phyloP scores from a whole-genome alignment of 208 protist genomes.

The Naegleria fowleri region DNA sequence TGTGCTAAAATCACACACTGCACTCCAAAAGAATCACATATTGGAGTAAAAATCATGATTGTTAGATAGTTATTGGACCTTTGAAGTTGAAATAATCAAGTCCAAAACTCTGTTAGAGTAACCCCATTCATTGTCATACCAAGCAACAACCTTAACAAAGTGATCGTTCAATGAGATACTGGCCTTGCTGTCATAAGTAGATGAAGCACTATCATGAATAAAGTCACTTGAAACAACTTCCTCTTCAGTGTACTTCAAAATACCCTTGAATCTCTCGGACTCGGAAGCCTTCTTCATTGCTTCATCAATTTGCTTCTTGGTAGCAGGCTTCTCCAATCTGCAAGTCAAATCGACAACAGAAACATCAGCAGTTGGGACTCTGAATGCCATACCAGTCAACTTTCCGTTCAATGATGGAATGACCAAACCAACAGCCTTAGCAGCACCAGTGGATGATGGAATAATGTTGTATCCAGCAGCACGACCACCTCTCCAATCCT shows the following conservation, averaged over 20 bases:
- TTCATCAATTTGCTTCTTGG: constrained; percentile 91
- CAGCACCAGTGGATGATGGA: constrained; percentile 95
- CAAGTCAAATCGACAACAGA: constrained; percentile 97
- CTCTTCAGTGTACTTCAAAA: constrained; percentile 96
- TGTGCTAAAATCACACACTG: too few relatives aligned
- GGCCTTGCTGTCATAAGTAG: constrained; percentile 96
- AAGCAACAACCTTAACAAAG: constrained; percentile 98
- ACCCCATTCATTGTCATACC: constrained; percentile 99
- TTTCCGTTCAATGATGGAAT: constrained; percentile 78
- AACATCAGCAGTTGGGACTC: constrained; percentile 95
- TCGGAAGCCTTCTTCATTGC: constrained; percentile 81
- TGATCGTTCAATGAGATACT: constrained; percentile 88
- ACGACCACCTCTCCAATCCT: constrained; percentile 96
- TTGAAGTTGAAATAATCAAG: constrained; percentile 70
- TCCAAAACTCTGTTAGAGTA: constrained; percentile 97
- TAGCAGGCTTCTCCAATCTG: constrained; percentile 74
- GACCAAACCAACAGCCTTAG: constrained; percentile 95
- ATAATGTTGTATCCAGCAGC: constrained; percentile 95
- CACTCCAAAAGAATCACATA: not conserved
- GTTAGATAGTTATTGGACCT: not conserved
- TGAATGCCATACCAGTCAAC: constrained; percentile 95
- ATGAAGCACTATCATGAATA: constrained; percentile 81
- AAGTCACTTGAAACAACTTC: constrained; percentile 97
- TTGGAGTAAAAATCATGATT: not conserved
- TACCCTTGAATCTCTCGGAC: constrained; percentile 81